Evolutionary conservation across 306 rosid genomes (phyloP).

Genomic region (Vigna radiata): DNA sequence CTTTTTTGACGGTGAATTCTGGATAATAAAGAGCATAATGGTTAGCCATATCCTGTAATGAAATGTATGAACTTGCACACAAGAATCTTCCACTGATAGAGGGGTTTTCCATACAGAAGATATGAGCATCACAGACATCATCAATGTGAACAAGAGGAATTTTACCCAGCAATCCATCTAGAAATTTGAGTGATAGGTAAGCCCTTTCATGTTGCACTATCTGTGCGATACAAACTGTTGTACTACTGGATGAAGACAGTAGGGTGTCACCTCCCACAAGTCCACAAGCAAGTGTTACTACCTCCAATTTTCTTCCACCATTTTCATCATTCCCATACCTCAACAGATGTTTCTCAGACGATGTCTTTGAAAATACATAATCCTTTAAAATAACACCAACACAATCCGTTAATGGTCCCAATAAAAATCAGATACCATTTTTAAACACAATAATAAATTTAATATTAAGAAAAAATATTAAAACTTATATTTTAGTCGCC

Average conservation of each 20-base stretch:
- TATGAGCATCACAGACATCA: conserved; percentile 61
- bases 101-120: conserved; percentile 56
- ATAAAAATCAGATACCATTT: too few species aligned
- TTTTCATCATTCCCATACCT: conserved; percentile 38
- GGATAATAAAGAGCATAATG: conserved; percentile 49
- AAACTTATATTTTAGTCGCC: too few species aligned
- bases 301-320: conserved; percentile 55
- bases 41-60: conserved; percentile 54
- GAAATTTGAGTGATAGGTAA: conserved; percentile 1
- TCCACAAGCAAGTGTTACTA: conserved; percentile 54
- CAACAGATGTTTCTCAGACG: conserved; percentile 49
- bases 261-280: conserved; percentile 59
- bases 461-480: too few species aligned
- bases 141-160: conserved; percentile 59
- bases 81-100: conserved; percentile 58
- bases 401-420: not conserved
- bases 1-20: conserved; percentile 49
- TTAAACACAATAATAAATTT: too few species aligned
- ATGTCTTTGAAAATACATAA: conserved; percentile 53
- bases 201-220: not conserved
- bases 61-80: conserved; percentile 53
- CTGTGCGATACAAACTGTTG: conserved; percentile 30
- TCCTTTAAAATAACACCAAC: conserved; percentile 29
- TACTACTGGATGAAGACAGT: not conserved
- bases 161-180: conserved; percentile 36